Percentiles rank a stretch among this genome's conserved stretches.
These are phyloP conservation scores for Penicillium sp. DNA, from an alignment of 2,329 filamentous ascomycete genomes.

Conservation along the genomic window DNA sequence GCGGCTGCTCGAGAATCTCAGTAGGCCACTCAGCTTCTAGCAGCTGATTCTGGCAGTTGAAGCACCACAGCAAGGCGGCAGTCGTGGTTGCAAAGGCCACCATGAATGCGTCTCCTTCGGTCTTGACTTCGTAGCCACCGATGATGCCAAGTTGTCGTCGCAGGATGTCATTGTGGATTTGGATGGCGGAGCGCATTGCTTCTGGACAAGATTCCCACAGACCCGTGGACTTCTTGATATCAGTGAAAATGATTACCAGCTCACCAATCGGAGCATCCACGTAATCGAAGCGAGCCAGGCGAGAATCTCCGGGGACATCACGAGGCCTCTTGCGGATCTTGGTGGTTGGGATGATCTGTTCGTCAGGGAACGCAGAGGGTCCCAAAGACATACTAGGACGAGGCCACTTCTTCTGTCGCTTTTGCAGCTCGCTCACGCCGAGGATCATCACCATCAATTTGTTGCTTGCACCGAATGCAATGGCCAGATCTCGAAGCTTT, in stretches of 20 bases:
- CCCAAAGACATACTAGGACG: conserved; percentile 84
- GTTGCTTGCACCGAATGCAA: conserved; percentile 87
- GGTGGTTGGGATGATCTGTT: conserved; percentile 59
- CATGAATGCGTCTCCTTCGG: conserved; percentile 99
- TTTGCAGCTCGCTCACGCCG: conserved; percentile 85
- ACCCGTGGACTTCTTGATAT: conserved; percentile 97
- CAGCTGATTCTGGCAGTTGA: conserved; percentile 84
- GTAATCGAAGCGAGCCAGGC: conserved; percentile 82
- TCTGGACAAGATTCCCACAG: conserved; percentile 94
- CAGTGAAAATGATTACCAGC: conserved; percentile 92
- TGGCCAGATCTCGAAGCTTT: conserved; percentile 89
- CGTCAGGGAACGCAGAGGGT: conserved; percentile 67
- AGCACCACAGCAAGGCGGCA: conserved; percentile 91
- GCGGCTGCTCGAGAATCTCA: conserved; percentile 82
- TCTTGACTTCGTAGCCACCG: conserved; percentile 98
- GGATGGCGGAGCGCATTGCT: conserved; percentile 95
- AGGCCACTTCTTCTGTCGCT: conserved; percentile 71
- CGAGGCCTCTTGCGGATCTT: conserved; percentile 62
- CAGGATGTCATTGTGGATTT: conserved; percentile 96
- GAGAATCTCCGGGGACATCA: conserved; percentile 72
- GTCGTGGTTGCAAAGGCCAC: conserved; percentile 97
- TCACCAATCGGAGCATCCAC: conserved; percentile 89
- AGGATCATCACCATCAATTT: conserved; percentile 99
- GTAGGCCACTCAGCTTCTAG: conserved; percentile 90
- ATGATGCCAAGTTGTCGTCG: conserved; percentile 87